A percentile compares a stretch with the other conserved stretches of the same genome.
Conservation (phyloP, 2,329 filamentous ascomycete genomes). For the Raffaelea arxii region DNA sequence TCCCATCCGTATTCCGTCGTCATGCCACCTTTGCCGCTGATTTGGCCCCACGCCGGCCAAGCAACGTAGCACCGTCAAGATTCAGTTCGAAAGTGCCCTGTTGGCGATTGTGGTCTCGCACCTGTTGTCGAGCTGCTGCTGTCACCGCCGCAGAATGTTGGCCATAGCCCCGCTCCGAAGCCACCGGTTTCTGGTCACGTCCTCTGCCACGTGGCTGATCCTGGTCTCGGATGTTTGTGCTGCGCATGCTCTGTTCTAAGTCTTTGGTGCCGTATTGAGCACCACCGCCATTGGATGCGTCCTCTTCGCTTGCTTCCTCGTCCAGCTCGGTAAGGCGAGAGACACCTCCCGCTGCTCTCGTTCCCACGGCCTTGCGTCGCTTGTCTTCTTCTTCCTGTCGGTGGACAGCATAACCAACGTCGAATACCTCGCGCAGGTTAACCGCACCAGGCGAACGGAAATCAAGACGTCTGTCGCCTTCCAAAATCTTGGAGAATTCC, state of each 20-base stretch:
- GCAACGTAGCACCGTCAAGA: conserved; percentile 78
- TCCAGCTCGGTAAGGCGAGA: conserved; percentile 52
- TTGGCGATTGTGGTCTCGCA: conserved; percentile 54
- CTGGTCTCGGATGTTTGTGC: conserved; percentile 61
- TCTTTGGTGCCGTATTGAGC: conserved; percentile 45
- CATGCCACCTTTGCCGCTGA: conserved; percentile 33
- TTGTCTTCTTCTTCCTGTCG: conserved; percentile 94
- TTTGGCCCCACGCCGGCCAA: conserved; percentile 60
- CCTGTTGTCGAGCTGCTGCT: conserved; percentile 72
- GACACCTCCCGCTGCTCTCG: conserved; percentile 52
- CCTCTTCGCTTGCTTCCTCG: conserved; percentile 58
- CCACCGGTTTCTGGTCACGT: conserved; percentile 30
- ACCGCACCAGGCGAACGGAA: conserved; percentile 93
- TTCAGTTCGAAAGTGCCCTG: conserved; percentile 87
- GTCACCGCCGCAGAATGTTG: conserved; percentile 81
- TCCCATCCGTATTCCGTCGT: neutral
- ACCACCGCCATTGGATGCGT: conserved; percentile 22
- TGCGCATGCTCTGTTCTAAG: conserved; percentile 80
- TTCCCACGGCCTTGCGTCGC: conserved; percentile 72
- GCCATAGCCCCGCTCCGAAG: conserved; percentile 61
- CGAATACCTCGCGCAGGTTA: conserved; percentile 93
- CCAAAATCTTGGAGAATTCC: conserved; percentile 42
- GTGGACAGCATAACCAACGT: conserved; percentile 96
- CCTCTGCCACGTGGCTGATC: conserved; percentile 43
- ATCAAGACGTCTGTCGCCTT: conserved; percentile 64